A percentile compares a stretch with the other conserved stretches of the same genome.
phyloP scores from a whole-genome alignment of 2,329 filamentous ascomycete genomes.

The Cercospora citrullina region DNA sequence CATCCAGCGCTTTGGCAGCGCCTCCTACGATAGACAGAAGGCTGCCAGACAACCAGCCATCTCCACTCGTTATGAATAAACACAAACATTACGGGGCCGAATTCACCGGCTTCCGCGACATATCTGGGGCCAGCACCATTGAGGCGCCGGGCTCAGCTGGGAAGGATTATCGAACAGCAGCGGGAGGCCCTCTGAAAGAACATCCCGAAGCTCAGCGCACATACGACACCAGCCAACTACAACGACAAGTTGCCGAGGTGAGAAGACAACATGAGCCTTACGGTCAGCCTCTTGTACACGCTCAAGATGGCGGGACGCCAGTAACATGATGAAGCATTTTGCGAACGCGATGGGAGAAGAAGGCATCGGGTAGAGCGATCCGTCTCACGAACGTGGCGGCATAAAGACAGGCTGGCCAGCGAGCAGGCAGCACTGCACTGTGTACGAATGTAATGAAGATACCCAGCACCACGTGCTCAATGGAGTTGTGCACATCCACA shows the following conservation, averaged over 20 bases:
- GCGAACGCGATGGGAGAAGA: neutral
- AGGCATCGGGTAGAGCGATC: neutral
- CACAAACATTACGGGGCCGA: constrained; percentile 31
- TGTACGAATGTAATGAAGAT: constrained; percentile 2
- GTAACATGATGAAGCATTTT: neutral
- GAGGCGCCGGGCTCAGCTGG: constrained; percentile 35
- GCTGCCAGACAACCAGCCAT: constrained; percentile 16
- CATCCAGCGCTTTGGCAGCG: constrained; percentile 35
- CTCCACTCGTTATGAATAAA: constrained; percentile 34
- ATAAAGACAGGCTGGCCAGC: neutral
- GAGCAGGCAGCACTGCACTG: neutral
- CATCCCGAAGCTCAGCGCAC: constrained; percentile 28
- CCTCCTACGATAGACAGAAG: constrained; percentile 33
- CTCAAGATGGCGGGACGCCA: constrained; percentile 27
- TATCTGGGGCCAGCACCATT: constrained; percentile 42
- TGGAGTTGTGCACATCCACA: neutral
- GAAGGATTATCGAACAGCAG: constrained; percentile 20
- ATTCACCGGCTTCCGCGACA: constrained; percentile 38
- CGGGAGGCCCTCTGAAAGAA: constrained; percentile 26
- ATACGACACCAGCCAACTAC: constrained; percentile 33
- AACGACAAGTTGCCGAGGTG: constrained; percentile 24
- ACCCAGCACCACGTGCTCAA: constrained; percentile 9
- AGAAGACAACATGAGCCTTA: constrained; percentile 29
- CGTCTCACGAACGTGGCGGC: neutral
- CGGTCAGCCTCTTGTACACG: constrained; percentile 29